These are phyloP conservation scores for Closterium sp. DNA, from an alignment of 139 green algal species.

Conservation along the genomic window DNA sequence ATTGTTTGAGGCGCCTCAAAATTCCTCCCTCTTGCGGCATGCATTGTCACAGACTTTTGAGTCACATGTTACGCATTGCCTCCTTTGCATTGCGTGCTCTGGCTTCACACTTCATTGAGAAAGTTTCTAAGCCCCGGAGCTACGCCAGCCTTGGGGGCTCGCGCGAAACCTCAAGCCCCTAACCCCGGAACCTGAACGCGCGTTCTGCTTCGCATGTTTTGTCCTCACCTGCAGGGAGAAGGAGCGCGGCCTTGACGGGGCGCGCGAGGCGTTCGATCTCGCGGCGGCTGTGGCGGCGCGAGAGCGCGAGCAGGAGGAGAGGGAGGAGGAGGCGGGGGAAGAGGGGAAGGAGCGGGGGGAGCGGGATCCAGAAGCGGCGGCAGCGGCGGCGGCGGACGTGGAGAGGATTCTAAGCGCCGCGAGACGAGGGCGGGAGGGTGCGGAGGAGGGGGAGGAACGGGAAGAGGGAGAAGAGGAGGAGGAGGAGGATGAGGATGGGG, in stretches of 20 bases:
- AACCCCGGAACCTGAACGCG: too few species aligned
- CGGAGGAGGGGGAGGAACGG: slow-evolving; percentile 52
- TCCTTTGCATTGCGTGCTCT: too few species aligned
- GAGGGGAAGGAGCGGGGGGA: neutral
- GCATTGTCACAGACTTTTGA: too few species aligned
- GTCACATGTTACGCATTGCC: too few species aligned
- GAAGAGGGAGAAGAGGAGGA: slow-evolving; percentile 1
- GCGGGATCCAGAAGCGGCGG: neutral
- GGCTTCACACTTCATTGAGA: too few species aligned
- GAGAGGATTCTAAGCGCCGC: neutral
- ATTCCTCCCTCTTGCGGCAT: too few species aligned
- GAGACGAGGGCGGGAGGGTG: neutral
- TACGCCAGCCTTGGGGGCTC: neutral
- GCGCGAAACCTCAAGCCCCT: neutral
- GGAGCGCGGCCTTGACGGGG: neutral
- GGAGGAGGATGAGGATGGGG: neutral
- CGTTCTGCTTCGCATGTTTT: neutral
- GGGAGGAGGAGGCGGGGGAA: neutral
- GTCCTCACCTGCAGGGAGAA: neutral
- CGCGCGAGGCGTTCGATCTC: neutral
- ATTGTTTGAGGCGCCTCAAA: too few species aligned
- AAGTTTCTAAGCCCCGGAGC: too few species aligned
- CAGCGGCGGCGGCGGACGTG: neutral
- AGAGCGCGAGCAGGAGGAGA: neutral
- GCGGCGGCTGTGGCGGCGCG: neutral